A percentile compares a stretch with the other conserved stretches of the same genome.
phyloP scores from a whole-genome alignment of 2,329 filamentous ascomycete species.

The Emergomyces orientalis region DNA sequence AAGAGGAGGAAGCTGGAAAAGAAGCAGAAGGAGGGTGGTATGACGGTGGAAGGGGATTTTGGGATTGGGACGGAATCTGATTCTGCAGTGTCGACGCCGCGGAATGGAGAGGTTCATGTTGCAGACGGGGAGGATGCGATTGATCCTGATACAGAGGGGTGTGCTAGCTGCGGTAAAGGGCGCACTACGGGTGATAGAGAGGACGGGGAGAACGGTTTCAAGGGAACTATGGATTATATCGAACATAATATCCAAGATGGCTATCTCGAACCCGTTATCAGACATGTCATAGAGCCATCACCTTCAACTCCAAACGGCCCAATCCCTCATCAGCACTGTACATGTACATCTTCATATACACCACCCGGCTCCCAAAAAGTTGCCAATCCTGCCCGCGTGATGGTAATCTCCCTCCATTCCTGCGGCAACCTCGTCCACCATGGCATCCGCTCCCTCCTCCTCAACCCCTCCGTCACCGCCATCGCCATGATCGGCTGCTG shows the following conservation, averaged over 20 bases:
- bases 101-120: neutral
- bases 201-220: conserved; percentile 6
- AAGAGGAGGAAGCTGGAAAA: conserved; percentile 72
- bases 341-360: neutral
- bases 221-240: conserved; percentile 35
- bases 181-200: neutral
- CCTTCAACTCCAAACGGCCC: neutral
- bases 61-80: conserved; percentile 5
- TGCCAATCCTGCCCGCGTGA: conserved; percentile 43
- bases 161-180: neutral
- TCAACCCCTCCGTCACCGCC: conserved; percentile 78
- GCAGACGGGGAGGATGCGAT: neutral
- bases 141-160: neutral
- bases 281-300: conserved; percentile 25
- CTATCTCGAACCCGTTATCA: conserved; percentile 33
- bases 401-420: conserved; percentile 92
- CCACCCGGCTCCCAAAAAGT: neutral
- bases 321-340: neutral
- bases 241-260: conserved; percentile 38
- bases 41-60: conserved; percentile 11
- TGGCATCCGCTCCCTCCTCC: conserved; percentile 71
- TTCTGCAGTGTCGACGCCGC: conserved; percentile 8
- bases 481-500: conserved; percentile 96
- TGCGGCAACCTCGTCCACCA: conserved; percentile 97
- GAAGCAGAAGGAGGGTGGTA: conserved; percentile 44